phyloP scores from a whole-genome alignment of 768 basidiomycete genomes.

The Pulveroboletus sp. region DNA sequence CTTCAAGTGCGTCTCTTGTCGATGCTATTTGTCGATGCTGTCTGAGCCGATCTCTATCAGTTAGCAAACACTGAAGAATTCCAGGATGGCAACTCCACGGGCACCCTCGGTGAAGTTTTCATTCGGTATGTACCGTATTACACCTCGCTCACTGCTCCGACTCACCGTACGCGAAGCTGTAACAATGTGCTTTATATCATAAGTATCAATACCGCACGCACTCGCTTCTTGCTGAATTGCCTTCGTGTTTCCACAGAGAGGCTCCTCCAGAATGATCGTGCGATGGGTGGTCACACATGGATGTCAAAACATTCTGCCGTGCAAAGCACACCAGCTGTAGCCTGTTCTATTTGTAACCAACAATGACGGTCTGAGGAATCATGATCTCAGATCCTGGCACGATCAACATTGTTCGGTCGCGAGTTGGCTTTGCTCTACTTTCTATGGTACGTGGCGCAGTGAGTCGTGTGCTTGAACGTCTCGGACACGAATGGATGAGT shows the following conservation, averaged over 20 bases:
- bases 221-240: slow-evolving; percentile 18
- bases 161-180: slow-evolving; percentile 48
- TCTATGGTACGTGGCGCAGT: no score
- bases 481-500: no score
- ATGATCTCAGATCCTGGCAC: no score
- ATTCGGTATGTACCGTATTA: slow-evolving; percentile 63
- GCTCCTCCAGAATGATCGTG: slow-evolving; percentile 48
- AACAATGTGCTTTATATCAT: slow-evolving; percentile 97
- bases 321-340: slow-evolving; percentile 9
- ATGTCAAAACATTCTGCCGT: slow-evolving; percentile 2
- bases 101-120: slow-evolving; percentile 97
- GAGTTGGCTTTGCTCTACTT: no score
- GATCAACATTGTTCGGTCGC: no score
- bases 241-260: slow-evolving; percentile 54
- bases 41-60: slow-evolving; percentile 36
- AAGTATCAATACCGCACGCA: slow-evolving; percentile 41
- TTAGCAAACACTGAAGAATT: slow-evolving; percentile 99
- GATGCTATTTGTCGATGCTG: background rate
- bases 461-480: no score
- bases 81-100: slow-evolving; percentile 92
- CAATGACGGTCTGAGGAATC: slow-evolving; percentile 5
- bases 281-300: background rate
- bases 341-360: slow-evolving; percentile 3
- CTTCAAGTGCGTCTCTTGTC: slow-evolving; percentile 63
- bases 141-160: background rate